These are phyloP conservation scores for Fusarium sambucinum DNA, from an alignment of 2,329 filamentous ascomycete genomes.

Conservation along the genomic window DNA sequence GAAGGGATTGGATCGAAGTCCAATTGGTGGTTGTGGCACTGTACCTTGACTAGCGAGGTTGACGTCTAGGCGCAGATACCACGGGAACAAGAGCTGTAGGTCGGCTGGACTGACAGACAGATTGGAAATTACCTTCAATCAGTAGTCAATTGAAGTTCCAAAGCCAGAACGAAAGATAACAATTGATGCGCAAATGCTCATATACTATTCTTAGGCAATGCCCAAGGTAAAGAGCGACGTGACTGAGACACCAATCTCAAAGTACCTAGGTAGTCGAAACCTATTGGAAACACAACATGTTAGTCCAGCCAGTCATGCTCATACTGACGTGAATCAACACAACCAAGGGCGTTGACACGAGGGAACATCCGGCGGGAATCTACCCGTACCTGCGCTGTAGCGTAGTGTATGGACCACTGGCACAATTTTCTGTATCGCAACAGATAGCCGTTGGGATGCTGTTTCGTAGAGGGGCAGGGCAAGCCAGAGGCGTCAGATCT, in stretches of 20 bases:
- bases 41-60: conserved; percentile 26
- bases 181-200: background rate
- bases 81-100: conserved; percentile 24
- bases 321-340: conserved; percentile 13
- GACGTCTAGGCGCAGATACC: conserved; percentile 26
- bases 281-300: conserved; percentile 33
- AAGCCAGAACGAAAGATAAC: background rate
- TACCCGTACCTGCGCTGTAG: conserved; percentile 18
- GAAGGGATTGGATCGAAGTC: conserved; percentile 27
- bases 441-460: conserved; percentile 15
- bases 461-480: conserved; percentile 27
- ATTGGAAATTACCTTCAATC: conserved; percentile 18
- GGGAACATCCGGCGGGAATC: conserved; percentile 6
- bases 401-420: background rate
- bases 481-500: conserved; percentile 21
- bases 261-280: conserved; percentile 27
- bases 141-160: conserved; percentile 7
- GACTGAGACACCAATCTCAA: conserved; percentile 24
- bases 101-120: conserved; percentile 12
- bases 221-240: background rate
- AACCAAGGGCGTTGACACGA: conserved; percentile 25
- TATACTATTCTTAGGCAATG: conserved; percentile 21
- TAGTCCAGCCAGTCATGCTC: conserved; percentile 16
- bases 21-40: conserved; percentile 31
- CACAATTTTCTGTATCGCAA: conserved; percentile 2